Conservation (phyloP, 352 stramenopile species). For the Phytophthora sojae region DNA sequence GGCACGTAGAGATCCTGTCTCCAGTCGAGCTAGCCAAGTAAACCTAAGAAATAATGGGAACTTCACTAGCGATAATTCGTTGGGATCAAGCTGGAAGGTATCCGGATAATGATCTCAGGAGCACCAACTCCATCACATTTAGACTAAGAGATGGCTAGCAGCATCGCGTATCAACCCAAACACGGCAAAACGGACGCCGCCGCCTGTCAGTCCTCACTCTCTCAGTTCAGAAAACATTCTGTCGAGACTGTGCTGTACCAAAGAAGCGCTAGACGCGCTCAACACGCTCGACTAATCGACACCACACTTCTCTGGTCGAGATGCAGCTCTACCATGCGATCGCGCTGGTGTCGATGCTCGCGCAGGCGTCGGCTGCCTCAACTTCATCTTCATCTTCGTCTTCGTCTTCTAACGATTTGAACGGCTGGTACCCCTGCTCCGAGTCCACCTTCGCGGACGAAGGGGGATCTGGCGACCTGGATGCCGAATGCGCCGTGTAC, state of each 20-base stretch:
- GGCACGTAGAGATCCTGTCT: slow-evolving; percentile 13
- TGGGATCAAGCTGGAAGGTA: not conserved
- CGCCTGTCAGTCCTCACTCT: not conserved
- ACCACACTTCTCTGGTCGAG: slow-evolving; percentile 4
- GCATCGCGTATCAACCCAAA: slow-evolving; percentile 10
- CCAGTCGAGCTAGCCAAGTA: not conserved
- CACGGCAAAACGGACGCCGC: slow-evolving; percentile 7
- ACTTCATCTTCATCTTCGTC: not conserved
- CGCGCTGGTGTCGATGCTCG: slow-evolving; percentile 4
- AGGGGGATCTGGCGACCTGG: slow-evolving; percentile 1
- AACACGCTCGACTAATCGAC: not conserved
- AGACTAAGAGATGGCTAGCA: not conserved
- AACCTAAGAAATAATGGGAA: too few species aligned
- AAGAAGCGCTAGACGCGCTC: not conserved
- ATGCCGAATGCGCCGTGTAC: slow-evolving; percentile 46
- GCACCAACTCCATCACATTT: not conserved
- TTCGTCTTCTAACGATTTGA: slow-evolving; percentile 9
- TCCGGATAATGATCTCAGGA: not conserved
- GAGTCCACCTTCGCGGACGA: slow-evolving; percentile 38
- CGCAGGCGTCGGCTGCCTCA: slow-evolving; percentile 3
- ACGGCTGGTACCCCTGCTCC: slow-evolving; percentile 45
- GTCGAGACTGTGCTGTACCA: slow-evolving; percentile 4
- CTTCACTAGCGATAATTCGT: not conserved
- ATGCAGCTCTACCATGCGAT: slow-evolving; percentile 9
- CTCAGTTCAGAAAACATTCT: slow-evolving; percentile 10